Evolutionary conservation across 805 yeast genomes (phyloP), one percentile per base, ranked within the genome.

Genomic region (Pichia ethanolica): DNA sequence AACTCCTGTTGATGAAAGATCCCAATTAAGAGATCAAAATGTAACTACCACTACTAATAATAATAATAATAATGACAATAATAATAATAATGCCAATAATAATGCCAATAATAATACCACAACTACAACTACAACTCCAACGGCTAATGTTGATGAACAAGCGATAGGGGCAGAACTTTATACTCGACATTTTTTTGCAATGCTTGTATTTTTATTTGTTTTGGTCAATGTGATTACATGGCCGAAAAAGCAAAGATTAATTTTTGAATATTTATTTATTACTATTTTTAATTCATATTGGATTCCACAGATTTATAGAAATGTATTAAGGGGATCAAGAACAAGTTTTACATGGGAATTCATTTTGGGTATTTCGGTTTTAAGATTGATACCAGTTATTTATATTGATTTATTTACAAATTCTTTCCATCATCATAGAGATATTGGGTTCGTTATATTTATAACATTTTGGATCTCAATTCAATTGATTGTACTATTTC

Each of bases 251-350:
- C 67, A 77, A 37, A 68, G 96, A 48, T 64, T 63, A 30, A 56
- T 70, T 1, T 78, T 82, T 58, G 96, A 89, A 60, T 79, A 76
- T 49, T 46, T 75, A 5, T 66, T 77, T 1, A 62, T 83, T 9
- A 52, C 81, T 2, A 45, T 73, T 1, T 57, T 83, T 32, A 85
- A 81, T 62, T 85, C 95, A 1, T 83, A 78, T 56, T 89, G 97
- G 97, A 56, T 86, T 13, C 97, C 97, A 1, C 98, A 90, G 64
- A 83, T 87, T 40, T 82, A 81, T 57, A 73, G 97, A 62, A 88
- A 89, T 61, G 78, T 82, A 3, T 63, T 82, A 32, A 74, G 87
- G 46, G 91, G 90, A 25, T 73, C 81, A 48, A 73, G 88, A 49
- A 72, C 78, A 48, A 79, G 86, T 4, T 79, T 89, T 54, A 67